These are phyloP conservation scores for Pichia kluyveri DNA, from an alignment of 805 yeast genomes.

Conservation along the genomic window DNA sequence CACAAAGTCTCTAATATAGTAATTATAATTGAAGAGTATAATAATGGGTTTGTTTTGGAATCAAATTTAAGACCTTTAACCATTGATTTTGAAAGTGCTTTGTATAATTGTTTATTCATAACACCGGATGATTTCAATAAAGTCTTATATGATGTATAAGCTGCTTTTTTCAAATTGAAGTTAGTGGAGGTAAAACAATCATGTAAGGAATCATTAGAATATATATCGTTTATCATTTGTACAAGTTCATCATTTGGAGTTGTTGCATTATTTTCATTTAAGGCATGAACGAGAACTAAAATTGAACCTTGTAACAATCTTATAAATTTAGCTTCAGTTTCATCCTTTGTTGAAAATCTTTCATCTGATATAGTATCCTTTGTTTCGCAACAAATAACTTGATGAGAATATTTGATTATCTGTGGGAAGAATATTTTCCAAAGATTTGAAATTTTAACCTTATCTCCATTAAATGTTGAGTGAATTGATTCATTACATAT, in stretches of 20 bases:
- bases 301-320: slow-evolving; percentile 47
- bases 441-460: slow-evolving; percentile 44
- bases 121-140: slow-evolving; percentile 16
- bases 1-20: slow-evolving; percentile 41
- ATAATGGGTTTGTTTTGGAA: slow-evolving; percentile 24
- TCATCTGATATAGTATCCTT: slow-evolving; percentile 65
- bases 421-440: slow-evolving; percentile 53
- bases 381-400: slow-evolving; percentile 47
- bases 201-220: slow-evolving; percentile 37
- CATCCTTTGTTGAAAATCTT: slow-evolving; percentile 57
- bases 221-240: slow-evolving; percentile 24
- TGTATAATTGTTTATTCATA: slow-evolving; percentile 24
- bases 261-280: slow-evolving; percentile 5
- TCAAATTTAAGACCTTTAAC: slow-evolving; percentile 34
- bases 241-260: slow-evolving; percentile 14
- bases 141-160: slow-evolving; percentile 29
- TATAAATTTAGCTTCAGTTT: slow-evolving; percentile 53
- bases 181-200: slow-evolving; percentile 31
- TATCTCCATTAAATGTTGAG: slow-evolving; percentile 47
- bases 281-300: slow-evolving; percentile 30
- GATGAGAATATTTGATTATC: slow-evolving; percentile 45
- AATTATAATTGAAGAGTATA: slow-evolving; percentile 38
- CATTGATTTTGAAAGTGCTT: slow-evolving; percentile 35
- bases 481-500: slow-evolving; percentile 39
- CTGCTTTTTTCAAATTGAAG: slow-evolving; percentile 32